A percentile compares a stretch with the other conserved stretches of the same genome.
Evolutionary conservation across 768 basidiomycete species (phyloP).

Genomic region (Hericium coralloides): DNA sequence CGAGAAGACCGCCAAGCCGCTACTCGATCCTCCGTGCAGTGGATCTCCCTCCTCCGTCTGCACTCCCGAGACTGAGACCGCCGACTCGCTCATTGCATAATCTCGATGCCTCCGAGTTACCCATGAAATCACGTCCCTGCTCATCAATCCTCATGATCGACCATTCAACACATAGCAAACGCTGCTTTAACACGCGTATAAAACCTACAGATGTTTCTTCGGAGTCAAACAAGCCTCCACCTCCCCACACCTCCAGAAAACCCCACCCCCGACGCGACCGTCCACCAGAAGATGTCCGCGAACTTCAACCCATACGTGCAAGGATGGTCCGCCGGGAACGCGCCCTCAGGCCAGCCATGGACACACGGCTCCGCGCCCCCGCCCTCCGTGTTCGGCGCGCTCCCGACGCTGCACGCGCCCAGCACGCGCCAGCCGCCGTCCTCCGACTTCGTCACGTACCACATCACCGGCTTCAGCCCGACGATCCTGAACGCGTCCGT

Average conservation of each 20-base stretch:
- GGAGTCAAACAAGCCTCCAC: neutral
- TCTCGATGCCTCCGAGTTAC: neutral
- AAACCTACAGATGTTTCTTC: no score
- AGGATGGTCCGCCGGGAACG: conserved; percentile 9
- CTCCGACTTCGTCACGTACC: conserved; percentile 1
- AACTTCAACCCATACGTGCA: conserved; percentile 15
- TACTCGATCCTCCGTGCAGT: neutral
- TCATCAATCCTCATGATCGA: neutral
- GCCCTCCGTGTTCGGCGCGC: conserved; percentile 14
- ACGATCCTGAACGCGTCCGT: conserved; percentile 14
- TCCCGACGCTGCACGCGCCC: conserved; percentile 1
- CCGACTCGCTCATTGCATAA: neutral
- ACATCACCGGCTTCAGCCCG: conserved; percentile 10
- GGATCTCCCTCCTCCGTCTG: neutral
- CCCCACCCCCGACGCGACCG: neutral
- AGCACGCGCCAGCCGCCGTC: neutral
- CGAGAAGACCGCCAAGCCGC: neutral
- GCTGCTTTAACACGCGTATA: no score
- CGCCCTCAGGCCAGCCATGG: neutral
- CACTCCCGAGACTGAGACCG: no score
- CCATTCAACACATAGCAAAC: no score
- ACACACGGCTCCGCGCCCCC: neutral
- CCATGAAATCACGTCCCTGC: neutral
- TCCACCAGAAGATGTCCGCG: conserved; percentile 3
- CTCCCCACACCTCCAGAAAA: neutral